A percentile compares a stretch with the other conserved stretches of the same genome.
Evolutionary conservation across 2,329 filamentous ascomycete species (phyloP).

Genomic region (Cladosporium cucumerinum): DNA sequence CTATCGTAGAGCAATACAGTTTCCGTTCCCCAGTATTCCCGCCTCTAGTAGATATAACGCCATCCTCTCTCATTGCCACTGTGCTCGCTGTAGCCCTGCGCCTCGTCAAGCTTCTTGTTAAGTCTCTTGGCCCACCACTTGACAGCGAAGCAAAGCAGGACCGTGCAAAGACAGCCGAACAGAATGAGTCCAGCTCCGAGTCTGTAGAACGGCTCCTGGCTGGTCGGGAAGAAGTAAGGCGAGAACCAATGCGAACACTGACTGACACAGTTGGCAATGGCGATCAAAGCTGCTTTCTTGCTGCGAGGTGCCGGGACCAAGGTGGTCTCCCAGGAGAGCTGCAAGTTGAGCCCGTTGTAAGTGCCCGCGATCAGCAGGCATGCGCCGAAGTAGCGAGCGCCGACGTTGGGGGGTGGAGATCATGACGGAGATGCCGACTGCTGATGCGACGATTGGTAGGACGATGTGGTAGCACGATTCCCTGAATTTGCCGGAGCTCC

Average conservation of each 20-base stretch:
- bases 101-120: conserved; percentile 30
- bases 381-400: conserved; percentile 32
- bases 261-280: conserved; percentile 43
- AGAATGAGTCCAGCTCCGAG: conserved; percentile 26
- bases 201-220: conserved; percentile 13
- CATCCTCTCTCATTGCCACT: conserved; percentile 31
- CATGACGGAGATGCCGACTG: conserved; percentile 28
- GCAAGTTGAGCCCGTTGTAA: conserved; percentile 41
- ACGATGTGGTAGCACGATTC: conserved; percentile 34
- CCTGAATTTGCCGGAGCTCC: conserved; percentile 30
- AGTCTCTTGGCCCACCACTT: conserved; percentile 29
- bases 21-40: background rate
- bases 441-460: conserved; percentile 26
- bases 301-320: conserved; percentile 41
- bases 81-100: conserved; percentile 27
- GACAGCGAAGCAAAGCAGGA: conserved; percentile 22
- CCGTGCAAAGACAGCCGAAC: conserved; percentile 29
- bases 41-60: conserved; percentile 27
- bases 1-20: background rate
- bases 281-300: conserved; percentile 43
- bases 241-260: conserved; percentile 43
- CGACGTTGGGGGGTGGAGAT: conserved; percentile 32
- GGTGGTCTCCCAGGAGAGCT: conserved; percentile 44
- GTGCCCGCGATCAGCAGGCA: conserved; percentile 36
- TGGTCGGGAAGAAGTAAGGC: conserved; percentile 36